These are phyloP conservation scores for Pythium phragmiticola DNA, from an alignment of 352 stramenopile genomes.

Conservation along the genomic window DNA sequence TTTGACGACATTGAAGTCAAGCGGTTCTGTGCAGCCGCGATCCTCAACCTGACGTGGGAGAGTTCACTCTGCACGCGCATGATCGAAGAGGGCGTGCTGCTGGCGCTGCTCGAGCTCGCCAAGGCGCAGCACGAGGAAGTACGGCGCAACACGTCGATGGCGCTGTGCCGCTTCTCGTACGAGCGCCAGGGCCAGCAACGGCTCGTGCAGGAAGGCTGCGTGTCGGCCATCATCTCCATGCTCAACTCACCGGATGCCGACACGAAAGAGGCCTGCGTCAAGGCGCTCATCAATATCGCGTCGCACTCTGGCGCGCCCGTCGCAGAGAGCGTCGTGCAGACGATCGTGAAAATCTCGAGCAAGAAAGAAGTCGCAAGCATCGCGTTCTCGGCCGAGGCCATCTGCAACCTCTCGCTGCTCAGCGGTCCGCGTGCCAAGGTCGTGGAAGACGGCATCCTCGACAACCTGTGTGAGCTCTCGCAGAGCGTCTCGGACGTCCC, in stretches of 20 bases:
- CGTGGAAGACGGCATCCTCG: slow-evolving; percentile 75
- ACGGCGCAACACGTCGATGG: slow-evolving; percentile 79
- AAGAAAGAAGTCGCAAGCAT: slow-evolving; percentile 59
- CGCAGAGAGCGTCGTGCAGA: slow-evolving; percentile 73
- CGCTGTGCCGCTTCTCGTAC: slow-evolving; percentile 82
- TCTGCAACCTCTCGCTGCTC: slow-evolving; percentile 78
- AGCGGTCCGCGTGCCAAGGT: slow-evolving; percentile 67
- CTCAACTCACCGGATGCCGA: slow-evolving; percentile 76
- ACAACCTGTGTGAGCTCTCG: slow-evolving; percentile 67
- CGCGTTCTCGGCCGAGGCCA: slow-evolving; percentile 64
- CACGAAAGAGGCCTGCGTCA: slow-evolving; percentile 83
- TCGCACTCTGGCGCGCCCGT: slow-evolving; percentile 60
- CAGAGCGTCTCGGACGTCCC: slow-evolving; percentile 38
- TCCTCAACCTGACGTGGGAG: slow-evolving; percentile 78
- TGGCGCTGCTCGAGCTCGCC: slow-evolving; percentile 70
- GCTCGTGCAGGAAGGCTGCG: slow-evolving; percentile 78
- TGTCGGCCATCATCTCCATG: slow-evolving; percentile 84
- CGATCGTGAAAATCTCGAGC: slow-evolving; percentile 72
- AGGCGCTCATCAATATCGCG: slow-evolving; percentile 83
- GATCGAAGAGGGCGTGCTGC: slow-evolving; percentile 74
- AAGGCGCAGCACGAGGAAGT: slow-evolving; percentile 82
- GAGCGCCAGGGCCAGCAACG: slow-evolving; percentile 63
- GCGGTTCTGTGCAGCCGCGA: slow-evolving; percentile 76
- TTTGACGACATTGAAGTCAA: slow-evolving; percentile 86
- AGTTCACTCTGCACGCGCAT: slow-evolving; percentile 41